Conservation (phyloP, 805 yeast genomes). For the Saccharomycopsis fibuligera region DNA sequence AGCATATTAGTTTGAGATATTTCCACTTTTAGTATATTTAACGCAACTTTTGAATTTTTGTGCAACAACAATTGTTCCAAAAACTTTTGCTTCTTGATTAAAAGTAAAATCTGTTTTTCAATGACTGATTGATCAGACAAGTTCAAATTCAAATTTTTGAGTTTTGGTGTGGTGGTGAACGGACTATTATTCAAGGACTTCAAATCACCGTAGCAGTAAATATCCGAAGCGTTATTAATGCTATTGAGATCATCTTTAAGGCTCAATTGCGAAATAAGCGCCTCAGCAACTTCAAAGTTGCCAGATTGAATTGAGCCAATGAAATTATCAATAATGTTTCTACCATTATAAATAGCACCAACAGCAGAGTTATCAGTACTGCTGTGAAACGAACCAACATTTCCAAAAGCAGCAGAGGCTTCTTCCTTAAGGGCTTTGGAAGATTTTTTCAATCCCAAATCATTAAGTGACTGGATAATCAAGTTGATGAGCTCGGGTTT, state of each 20-base stretch:
- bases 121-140: not conserved
- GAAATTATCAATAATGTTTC: slow-evolving; percentile 29
- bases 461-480: slow-evolving; percentile 43
- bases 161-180: not conserved
- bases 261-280: slow-evolving; percentile 22
- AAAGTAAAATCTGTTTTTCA: slow-evolving; percentile 26
- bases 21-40: slow-evolving; percentile 34
- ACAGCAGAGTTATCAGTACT: not conserved
- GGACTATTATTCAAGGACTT: slow-evolving; percentile 22
- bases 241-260: not conserved
- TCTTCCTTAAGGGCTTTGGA: slow-evolving; percentile 37
- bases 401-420: slow-evolving; percentile 29
- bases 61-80: slow-evolving; percentile 35
- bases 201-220: slow-evolving; percentile 15
- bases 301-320: slow-evolving; percentile 36
- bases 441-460: slow-evolving; percentile 39
- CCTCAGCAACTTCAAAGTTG: slow-evolving; percentile 34
- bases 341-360: not conserved
- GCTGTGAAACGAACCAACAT: slow-evolving; percentile 25
- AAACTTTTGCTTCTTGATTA: slow-evolving; percentile 35
- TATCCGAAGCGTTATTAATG: not conserved
- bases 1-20: slow-evolving; percentile 18
- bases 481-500: slow-evolving; percentile 39
- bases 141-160: too few species aligned
- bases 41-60: slow-evolving; percentile 30